Evolutionary conservation across 1,284 basidiomycete genomes (phyloP).

Genomic region (Cryptococcus neoformans): DNA sequence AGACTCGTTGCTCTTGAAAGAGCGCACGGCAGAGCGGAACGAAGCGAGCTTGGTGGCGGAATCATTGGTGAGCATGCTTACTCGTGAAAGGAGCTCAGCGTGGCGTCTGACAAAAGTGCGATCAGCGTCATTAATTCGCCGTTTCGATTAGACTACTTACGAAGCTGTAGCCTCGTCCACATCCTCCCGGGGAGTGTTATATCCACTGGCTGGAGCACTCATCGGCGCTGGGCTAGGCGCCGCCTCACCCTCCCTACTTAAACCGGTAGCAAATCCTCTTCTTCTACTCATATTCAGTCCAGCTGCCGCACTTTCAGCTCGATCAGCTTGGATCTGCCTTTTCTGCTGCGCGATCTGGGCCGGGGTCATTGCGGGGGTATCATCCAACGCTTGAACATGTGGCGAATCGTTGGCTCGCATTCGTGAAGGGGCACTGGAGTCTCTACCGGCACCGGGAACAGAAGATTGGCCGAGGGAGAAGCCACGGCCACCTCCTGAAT

Average conservation of each 20-base stretch:
- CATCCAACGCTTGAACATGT: slow-evolving; percentile 36
- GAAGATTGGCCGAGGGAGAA: slow-evolving; percentile 24
- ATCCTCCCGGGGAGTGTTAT: slow-evolving; percentile 41
- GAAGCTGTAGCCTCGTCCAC: slow-evolving; percentile 43
- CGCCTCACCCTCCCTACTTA: slow-evolving; percentile 51
- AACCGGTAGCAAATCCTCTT: slow-evolving; percentile 60
- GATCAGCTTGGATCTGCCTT: slow-evolving; percentile 34
- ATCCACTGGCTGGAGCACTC: neutral
- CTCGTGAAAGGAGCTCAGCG: slow-evolving; percentile 63
- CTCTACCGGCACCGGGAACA: slow-evolving; percentile 59
- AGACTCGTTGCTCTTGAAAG: slow-evolving; percentile 74
- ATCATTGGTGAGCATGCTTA: slow-evolving; percentile 66
- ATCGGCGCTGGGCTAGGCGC: neutral
- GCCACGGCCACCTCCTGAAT: slow-evolving; percentile 17
- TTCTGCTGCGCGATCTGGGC: slow-evolving; percentile 41
- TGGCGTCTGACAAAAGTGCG: slow-evolving; percentile 57
- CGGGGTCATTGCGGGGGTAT: slow-evolving; percentile 32
- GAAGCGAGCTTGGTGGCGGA: slow-evolving; percentile 69
- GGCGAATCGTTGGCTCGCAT: slow-evolving; percentile 8
- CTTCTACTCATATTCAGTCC: slow-evolving; percentile 12
- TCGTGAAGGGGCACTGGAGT: slow-evolving; percentile 4
- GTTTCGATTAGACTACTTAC: slow-evolving; percentile 17
- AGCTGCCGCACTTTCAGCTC: slow-evolving; percentile 35
- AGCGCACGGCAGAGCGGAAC: slow-evolving; percentile 74
- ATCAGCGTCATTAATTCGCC: neutral